These are phyloP conservation scores for Nicotiana undulata DNA, from an alignment of 257 asterid genomes.

Conservation along the genomic window DNA sequence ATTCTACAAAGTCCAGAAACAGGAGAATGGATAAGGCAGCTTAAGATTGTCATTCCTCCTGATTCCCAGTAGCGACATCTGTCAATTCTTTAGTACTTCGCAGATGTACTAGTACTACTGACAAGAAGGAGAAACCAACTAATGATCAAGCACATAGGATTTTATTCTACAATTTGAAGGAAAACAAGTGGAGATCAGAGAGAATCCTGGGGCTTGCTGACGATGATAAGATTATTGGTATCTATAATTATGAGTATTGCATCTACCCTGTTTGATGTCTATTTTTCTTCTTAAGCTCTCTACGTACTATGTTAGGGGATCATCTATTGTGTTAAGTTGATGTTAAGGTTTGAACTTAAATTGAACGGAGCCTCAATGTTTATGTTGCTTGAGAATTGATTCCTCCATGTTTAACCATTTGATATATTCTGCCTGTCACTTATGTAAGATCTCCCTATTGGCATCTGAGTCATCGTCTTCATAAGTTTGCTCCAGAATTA, in stretches of 20 bases:
- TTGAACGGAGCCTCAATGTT: too few species aligned
- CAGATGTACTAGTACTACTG: background rate
- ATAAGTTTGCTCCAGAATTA: background rate
- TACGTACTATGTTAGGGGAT: background rate
- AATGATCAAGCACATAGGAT: background rate
- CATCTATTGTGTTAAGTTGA: too few species aligned
- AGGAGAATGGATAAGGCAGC: background rate
- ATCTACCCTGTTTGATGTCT: background rate
- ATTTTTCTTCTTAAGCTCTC: background rate
- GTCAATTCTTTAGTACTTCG: background rate
- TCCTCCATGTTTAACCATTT: background rate
- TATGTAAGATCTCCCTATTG: background rate
- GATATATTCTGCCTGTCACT: background rate
- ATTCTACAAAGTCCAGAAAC: background rate
- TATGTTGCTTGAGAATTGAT: background rate
- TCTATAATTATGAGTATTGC: background rate
- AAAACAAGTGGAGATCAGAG: background rate
- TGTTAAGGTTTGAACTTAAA: too few species aligned
- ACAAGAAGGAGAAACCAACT: background rate
- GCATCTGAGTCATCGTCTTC: background rate
- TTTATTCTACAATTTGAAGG: background rate
- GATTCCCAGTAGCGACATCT: too few species aligned
- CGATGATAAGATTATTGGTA: background rate
- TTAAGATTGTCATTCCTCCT: background rate
- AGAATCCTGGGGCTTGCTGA: background rate